Evolutionary conservation across 1,284 basidiomycete species (phyloP), one percentile per base, ranked within the genome.

Genomic region (Ustilago crameri): DNA sequence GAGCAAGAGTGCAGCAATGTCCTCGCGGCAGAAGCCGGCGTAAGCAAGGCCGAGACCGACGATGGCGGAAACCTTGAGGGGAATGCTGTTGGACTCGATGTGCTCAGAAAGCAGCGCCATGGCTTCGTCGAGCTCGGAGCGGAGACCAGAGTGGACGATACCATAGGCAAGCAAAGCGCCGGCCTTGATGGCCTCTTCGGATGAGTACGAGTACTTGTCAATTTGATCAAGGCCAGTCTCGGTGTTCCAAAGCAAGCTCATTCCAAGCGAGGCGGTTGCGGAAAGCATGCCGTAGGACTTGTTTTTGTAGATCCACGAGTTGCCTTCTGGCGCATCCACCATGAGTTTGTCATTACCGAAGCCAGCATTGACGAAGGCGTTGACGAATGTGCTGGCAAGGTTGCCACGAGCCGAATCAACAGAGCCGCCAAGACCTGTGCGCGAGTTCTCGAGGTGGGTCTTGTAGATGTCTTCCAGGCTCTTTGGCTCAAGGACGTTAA

Each of bases 221-320:
- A 98, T 91, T 78, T 95, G 92, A 82, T 90, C 91, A 57, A 98
- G 87, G 79, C 96, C 96, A 60, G 91, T 88, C 65, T 98, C 96
- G 26, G 93, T 93, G 84, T 98, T 95, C 96, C 96, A 99, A 2
- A 99, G 87, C 75, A 98, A 86, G 84, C 91, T 92, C 59, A 98
- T 87, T 47, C 96, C 96, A 52, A 98, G 88, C 64, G 92, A 95
- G 3, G 96, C 96, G 20, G 95, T 89, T 18, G 96, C 96, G 70
- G 92, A 94, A 87, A 96, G 90, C 93, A 97, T 98, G 60, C 93
- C 93, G 91, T 96, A 91, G 58, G 98, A 95, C 86, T 98, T 98
- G 87, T 98, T 98, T 88, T 98, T 98, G 87, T 98, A 99, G 72
- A 99, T 94, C 93, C 95, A 98, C 76, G 93, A 95, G 84, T 90